Evolutionary conservation across 2,329 filamentous ascomycete species (phyloP).

Genomic region (Colletotrichum australisinense): DNA sequence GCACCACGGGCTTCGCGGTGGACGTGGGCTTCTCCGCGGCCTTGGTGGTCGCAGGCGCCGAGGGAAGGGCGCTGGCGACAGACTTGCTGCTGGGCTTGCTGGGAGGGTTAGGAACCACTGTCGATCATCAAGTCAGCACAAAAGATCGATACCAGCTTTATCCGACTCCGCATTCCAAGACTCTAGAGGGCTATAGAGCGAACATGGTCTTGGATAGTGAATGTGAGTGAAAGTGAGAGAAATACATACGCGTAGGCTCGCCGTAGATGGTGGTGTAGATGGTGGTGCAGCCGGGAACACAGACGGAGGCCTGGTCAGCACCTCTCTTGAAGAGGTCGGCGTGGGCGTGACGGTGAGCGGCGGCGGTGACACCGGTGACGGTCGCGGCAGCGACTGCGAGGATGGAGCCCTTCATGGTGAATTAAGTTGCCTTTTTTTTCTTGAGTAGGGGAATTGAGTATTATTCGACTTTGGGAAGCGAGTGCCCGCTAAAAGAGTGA

Average conservation of each 20-base stretch:
- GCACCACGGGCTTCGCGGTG: constrained; percentile 55
- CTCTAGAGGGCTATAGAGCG: neutral
- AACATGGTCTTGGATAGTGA: no score
- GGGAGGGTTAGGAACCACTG: constrained; percentile 54
- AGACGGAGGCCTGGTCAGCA: constrained; percentile 58
- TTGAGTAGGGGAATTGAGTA: constrained; percentile 39
- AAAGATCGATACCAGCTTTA: neutral
- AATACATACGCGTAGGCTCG: constrained; percentile 69
- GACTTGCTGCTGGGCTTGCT: constrained; percentile 39
- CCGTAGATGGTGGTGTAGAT: constrained; percentile 79
- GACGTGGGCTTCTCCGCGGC: constrained; percentile 45
- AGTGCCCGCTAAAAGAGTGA: constrained; percentile 92
- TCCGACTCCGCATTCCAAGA: neutral
- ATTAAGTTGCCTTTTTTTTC: constrained; percentile 43
- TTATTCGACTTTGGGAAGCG: constrained; percentile 58
- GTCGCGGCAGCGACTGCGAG: constrained; percentile 74
- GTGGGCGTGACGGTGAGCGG: constrained; percentile 72
- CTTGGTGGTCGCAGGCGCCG: constrained; percentile 41
- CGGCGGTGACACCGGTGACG: constrained; percentile 66
- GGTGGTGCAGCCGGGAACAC: constrained; percentile 75
- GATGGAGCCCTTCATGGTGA: constrained; percentile 80
- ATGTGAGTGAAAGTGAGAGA: neutral
- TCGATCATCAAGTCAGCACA: constrained; percentile 7
- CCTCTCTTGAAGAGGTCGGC: constrained; percentile 66
- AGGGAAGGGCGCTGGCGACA: constrained; percentile 39